Evolutionary conservation across 2,329 filamentous ascomycete genomes (phyloP), one percentile per base, ranked within the genome.

Genomic region (Alternaria burnsii): DNA sequence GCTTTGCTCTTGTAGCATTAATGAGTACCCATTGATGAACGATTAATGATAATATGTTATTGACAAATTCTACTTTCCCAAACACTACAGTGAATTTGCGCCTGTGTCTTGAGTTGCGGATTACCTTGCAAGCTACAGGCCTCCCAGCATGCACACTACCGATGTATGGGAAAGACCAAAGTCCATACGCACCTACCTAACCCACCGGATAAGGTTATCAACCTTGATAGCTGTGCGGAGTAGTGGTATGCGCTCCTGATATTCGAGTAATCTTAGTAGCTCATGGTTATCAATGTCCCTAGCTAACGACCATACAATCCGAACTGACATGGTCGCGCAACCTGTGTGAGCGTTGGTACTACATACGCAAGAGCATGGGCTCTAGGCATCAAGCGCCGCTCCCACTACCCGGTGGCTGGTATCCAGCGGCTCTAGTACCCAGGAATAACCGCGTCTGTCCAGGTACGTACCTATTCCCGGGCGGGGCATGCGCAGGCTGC

Each of bases 381-480:
- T 22, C 11, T 42, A 42, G 2, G 18, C 11, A 48, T 24, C 8
- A 50, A 50, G 14, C 46, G 9, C 18, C 46, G 46, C 30, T 48
- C 46, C 20, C 32, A 32, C 46, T 50, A 50, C 30, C 46, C 20
- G 46, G 30, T 24, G 20, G 20, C 46, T 24, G 46, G 46, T 38
- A 50, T 24, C 3, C 30, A 50, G 30, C 46, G 46, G 32, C 46
- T 38, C 34, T 14, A 50, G 14, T 50, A 42, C 26, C 50, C 55
- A 54, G 32, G 50, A 30, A 46, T 58, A 58, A 54, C 55, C 55
- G 55, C 42, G 34, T 36, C 36, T 58, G 41, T 26, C 55, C 50
- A 47, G 42, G 41, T 20, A 53, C 36, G 34, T 18, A 24, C 4
- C 30, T 38, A n/a, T 36, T 38, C 14, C 34, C 32, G 16, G 30